Conservation (phyloP, 2,329 filamentous ascomycete species). For the Claviceps purpurea region DNA sequence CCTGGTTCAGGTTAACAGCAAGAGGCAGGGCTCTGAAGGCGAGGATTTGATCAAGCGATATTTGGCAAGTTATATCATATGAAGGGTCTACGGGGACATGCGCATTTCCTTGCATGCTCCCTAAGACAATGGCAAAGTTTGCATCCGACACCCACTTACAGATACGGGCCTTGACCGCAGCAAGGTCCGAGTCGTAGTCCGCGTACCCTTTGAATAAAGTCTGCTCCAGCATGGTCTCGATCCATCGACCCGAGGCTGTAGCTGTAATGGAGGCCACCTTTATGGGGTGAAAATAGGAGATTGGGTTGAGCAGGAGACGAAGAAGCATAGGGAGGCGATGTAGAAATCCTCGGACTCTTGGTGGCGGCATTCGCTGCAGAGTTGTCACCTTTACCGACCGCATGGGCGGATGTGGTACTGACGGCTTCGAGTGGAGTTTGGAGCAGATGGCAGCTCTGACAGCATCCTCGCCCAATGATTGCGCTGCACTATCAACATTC, state of each 20-base stretch:
- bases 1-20: background rate
- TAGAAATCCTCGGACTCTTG: constrained; percentile 1
- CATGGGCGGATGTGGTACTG: constrained; percentile 3
- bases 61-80: constrained; percentile 2
- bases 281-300: constrained; percentile 4
- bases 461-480: background rate
- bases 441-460: constrained; percentile 3
- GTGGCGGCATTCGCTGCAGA: background rate
- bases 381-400: constrained; percentile 6
- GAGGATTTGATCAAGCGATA: background rate
- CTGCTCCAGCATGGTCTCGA: constrained; percentile 4
- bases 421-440: constrained; percentile 3
- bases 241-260: constrained; percentile 3
- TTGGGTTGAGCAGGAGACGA: constrained; percentile 1
- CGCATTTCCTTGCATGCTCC: background rate
- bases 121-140: constrained; percentile 4
- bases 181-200: constrained; percentile 2
- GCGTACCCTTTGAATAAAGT: constrained; percentile 3
- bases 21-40: constrained; percentile 3
- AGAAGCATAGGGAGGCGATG: constrained; percentile 5
- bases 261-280: constrained; percentile 4
- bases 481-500: background rate
- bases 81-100: constrained; percentile 1
- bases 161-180: constrained; percentile 1
- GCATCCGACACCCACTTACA: constrained; percentile 3